Evolutionary conservation across 1,139 yeast genomes (phyloP).

Genomic region (Ogataea hybrid): DNA sequence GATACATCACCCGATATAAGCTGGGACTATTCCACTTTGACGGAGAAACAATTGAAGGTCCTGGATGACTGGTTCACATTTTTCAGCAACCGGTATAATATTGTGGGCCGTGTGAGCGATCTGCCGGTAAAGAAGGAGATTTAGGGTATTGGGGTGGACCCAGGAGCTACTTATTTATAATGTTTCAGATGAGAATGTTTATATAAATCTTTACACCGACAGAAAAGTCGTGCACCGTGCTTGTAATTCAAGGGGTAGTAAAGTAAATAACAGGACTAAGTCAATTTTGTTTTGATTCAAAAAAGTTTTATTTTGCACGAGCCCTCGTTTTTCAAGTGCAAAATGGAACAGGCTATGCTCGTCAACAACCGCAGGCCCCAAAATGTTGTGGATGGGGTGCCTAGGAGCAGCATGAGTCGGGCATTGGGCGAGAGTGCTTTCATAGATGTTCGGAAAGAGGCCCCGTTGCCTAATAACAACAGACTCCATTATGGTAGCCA

Average conservation of each 20-base stretch:
- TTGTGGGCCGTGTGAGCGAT: conserved; percentile 37
- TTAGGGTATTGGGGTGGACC: neutral
- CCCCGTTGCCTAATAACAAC: too few relatives aligned
- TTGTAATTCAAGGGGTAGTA: conserved; percentile 1
- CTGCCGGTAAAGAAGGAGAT: conserved; percentile 16
- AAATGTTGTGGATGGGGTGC: too few relatives aligned
- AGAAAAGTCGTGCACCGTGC: conserved; percentile 3
- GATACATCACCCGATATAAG: conserved; percentile 39
- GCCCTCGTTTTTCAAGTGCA: too few relatives aligned
- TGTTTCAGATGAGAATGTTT: neutral
- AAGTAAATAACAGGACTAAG: conserved; percentile 4
- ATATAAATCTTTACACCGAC: conserved; percentile 5
- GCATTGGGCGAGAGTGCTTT: too few relatives aligned
- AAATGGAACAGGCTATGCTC: too few relatives aligned
- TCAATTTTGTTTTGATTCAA: conserved; percentile 7
- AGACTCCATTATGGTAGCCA: too few relatives aligned
- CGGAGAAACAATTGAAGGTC: conserved; percentile 47
- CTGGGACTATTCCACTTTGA: conserved; percentile 46
- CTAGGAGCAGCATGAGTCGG: too few relatives aligned
- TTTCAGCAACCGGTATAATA: conserved; percentile 49
- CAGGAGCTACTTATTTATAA: neutral
- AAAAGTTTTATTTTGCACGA: conserved; percentile 8
- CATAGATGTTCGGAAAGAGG: too few relatives aligned
- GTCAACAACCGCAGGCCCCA: too few relatives aligned
- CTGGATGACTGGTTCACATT: conserved; percentile 60